Conservation (phyloP, 139 green algal species). For the Pedinophyceae sp. region DNA sequence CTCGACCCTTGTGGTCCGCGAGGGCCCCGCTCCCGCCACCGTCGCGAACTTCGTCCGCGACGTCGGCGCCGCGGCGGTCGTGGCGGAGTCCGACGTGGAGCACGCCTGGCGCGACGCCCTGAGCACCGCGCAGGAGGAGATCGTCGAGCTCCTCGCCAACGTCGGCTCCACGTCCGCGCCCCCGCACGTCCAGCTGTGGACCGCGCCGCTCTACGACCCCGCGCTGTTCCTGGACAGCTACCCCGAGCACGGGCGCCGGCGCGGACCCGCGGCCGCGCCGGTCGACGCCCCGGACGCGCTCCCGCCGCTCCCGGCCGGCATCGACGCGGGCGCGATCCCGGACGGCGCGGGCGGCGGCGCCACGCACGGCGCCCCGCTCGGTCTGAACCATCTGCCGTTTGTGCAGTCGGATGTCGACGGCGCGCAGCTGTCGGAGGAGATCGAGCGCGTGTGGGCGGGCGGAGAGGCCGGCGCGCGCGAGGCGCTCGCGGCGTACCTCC, state of each 20-base stretch:
- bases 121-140: too few relatives aligned
- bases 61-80: conserved; percentile 13
- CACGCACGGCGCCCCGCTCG: conserved; percentile 4
- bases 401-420: too few relatives aligned
- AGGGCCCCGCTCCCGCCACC: conserved; percentile 17
- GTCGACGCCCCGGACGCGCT: background rate
- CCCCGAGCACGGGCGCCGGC: conserved; percentile 5
- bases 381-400: conserved; percentile 2
- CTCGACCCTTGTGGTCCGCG: conserved; percentile 32
- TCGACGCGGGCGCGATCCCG: conserved; percentile 6
- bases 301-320: background rate
- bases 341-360: conserved; percentile 3
- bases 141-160: too few relatives aligned
- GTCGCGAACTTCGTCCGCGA: conserved; percentile 15
- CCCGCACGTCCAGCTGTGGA: too few relatives aligned
- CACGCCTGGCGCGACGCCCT: too few relatives aligned
- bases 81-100: conserved; percentile 48
- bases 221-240: background rate
- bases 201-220: background rate
- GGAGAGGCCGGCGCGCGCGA: too few relatives aligned
- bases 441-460: too few relatives aligned
- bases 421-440: too few relatives aligned
- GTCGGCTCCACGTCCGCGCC: too few relatives aligned
- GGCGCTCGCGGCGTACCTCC: background rate
- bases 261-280: background rate